Evolutionary conservation across 169 alveolate species (phyloP).

Genomic region (Plasmodium malariae): DNA sequence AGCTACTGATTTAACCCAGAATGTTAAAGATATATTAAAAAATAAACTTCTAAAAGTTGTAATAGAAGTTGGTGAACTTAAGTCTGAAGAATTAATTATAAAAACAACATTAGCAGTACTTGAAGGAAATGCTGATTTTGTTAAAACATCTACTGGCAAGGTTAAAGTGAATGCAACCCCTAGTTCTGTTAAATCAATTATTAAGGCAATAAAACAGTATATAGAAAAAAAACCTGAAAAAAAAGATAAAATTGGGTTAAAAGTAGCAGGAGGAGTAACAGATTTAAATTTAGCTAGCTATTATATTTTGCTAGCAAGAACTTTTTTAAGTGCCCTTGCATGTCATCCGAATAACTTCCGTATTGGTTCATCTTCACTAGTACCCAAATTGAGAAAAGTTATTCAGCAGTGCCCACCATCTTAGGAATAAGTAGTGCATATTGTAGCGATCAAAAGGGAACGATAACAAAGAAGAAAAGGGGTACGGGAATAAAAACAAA

Average conservation of each 20-base stretch:
- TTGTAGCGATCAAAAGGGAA: neutral
- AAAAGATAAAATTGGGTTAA: constrained; percentile 78
- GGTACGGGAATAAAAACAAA: no score
- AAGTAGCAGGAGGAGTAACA: constrained; percentile 81
- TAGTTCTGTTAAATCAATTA: constrained; percentile 42
- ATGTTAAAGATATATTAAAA: constrained; percentile 31
- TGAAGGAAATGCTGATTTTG: constrained; percentile 80
- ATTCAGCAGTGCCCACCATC: constrained; percentile 27
- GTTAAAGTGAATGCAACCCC: constrained; percentile 79
- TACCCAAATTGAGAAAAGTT: constrained; percentile 36
- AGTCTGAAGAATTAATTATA: constrained; percentile 52
- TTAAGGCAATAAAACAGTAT: constrained; percentile 48
- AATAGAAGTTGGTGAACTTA: constrained; percentile 81
- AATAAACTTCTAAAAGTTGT: constrained; percentile 77
- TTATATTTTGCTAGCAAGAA: constrained; percentile 70
- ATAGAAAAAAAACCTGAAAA: constrained; percentile 27
- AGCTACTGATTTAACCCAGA: constrained; percentile 46
- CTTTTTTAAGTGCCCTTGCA: constrained; percentile 66
- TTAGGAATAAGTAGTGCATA: neutral
- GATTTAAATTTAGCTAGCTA: constrained; percentile 70
- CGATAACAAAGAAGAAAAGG: neutral
- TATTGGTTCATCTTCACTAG: constrained; percentile 70
- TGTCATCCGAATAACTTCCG: constrained; percentile 73
- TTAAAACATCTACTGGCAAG: constrained; percentile 84
- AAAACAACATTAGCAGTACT: constrained; percentile 75